A percentile compares a stretch with the other conserved stretches of the same genome.
Conservation (phyloP, 371 early-diverging fungal species). For the Haplosporangium sp. region DNA sequence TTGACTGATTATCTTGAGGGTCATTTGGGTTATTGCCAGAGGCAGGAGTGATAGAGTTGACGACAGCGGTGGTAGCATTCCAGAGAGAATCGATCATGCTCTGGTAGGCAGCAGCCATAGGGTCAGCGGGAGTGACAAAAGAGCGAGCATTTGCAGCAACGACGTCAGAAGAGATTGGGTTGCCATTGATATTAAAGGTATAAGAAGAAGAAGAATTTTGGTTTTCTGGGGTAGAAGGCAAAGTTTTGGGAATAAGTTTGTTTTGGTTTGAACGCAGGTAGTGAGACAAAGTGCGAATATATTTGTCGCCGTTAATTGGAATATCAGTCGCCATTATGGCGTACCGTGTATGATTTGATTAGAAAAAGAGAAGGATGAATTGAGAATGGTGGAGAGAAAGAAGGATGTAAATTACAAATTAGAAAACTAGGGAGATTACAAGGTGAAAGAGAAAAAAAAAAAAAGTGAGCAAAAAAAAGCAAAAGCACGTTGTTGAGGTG, state of each 20-base stretch:
- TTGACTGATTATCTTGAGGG: no score
- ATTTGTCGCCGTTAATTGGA: slow-evolving; percentile 63
- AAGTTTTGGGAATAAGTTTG: slow-evolving; percentile 34
- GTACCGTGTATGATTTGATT: background rate
- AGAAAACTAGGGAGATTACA: no score
- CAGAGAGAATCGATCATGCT: slow-evolving; percentile 54
- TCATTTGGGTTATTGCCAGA: slow-evolving; percentile 19
- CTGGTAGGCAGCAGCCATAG: slow-evolving; percentile 52
- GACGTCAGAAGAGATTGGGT: background rate
- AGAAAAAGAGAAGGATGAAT: background rate
- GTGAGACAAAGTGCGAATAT: slow-evolving; percentile 68
- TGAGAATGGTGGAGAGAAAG: background rate
- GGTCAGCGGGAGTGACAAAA: slow-evolving; percentile 41
- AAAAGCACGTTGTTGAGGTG: no score
- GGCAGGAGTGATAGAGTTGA: slow-evolving; percentile 41
- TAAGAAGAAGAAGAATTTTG: slow-evolving; percentile 17
- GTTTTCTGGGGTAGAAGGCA: slow-evolving; percentile 7
- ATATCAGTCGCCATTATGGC: slow-evolving; percentile 20
- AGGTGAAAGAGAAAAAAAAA: no score
- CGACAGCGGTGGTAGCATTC: slow-evolving; percentile 39
- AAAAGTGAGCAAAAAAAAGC: no score
- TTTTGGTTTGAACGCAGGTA: slow-evolving; percentile 68
- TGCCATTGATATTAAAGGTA: slow-evolving; percentile 12
- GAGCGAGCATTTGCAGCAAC: slow-evolving; percentile 42
- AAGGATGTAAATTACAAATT: background rate